Conservation (phyloP, 768 basidiomycete genomes). For the Xerocomellus intermedius region DNA sequence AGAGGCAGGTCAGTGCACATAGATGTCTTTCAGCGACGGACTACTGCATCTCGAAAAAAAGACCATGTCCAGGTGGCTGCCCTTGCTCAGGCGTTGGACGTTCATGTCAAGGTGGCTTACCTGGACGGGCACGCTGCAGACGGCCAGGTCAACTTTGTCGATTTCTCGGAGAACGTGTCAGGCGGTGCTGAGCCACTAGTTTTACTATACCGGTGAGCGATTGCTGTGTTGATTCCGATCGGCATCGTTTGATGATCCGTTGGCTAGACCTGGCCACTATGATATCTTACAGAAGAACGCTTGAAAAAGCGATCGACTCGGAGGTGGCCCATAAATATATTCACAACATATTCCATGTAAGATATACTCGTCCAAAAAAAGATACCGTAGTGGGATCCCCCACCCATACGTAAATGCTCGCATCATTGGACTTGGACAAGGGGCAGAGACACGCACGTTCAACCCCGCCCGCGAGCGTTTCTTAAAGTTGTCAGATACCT, state of each 20-base stretch:
- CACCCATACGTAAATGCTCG: too few species aligned
- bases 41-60: constrained; percentile 21
- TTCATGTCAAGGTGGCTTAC: constrained; percentile 76
- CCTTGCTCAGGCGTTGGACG: constrained; percentile 60
- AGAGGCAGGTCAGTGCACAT: constrained; percentile 60
- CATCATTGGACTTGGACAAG: too few species aligned
- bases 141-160: constrained; percentile 63
- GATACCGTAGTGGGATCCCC: too few species aligned
- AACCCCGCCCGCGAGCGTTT: too few species aligned
- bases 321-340: background rate
- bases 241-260: background rate
- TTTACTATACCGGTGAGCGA: constrained; percentile 70
- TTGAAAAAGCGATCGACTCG: constrained; percentile 1
- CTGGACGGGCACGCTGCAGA: constrained; percentile 60
- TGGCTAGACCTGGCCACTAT: constrained; percentile 78
- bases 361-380: background rate
- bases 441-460: too few species aligned
- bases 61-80: constrained; percentile 86
- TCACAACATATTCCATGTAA: constrained; percentile 10
- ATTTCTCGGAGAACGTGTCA: constrained; percentile 53
- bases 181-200: constrained; percentile 51
- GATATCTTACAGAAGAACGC: constrained; percentile 50
- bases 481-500: too few species aligned
- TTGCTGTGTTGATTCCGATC: background rate
- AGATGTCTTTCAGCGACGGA: background rate